Evolutionary conservation across 345 rosid species (phyloP).

Genomic region (Hypericum androsaemum): DNA sequence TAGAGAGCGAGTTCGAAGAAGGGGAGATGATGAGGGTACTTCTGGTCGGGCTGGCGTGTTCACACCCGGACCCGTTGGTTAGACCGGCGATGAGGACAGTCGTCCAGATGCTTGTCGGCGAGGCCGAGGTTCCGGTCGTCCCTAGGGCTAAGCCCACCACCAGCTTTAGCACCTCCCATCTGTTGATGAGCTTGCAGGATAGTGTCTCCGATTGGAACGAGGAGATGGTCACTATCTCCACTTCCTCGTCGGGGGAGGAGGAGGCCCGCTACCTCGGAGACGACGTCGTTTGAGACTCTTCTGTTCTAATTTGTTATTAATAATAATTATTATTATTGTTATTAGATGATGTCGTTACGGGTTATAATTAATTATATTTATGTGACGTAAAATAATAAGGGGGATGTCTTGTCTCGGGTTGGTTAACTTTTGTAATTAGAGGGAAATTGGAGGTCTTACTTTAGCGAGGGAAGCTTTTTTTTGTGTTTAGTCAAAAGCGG

Average conservation of each 20-base stretch:
- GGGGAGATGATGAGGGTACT: slow-evolving; percentile 57
- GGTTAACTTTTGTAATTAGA: no score
- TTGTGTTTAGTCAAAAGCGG: no score
- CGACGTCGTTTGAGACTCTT: slow-evolving; percentile 13
- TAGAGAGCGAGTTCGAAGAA: slow-evolving; percentile 46
- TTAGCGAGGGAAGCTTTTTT: no score
- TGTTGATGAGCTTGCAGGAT: slow-evolving; percentile 71
- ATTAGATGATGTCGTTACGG: no score
- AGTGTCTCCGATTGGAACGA: slow-evolving; percentile 80
- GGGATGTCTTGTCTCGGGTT: no score
- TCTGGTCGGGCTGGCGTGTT: slow-evolving; percentile 80
- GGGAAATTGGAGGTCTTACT: no score
- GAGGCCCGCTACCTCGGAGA: slow-evolving; percentile 32
- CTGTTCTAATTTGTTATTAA: no score
- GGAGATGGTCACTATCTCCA: slow-evolving; percentile 33
- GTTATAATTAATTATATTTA: no score
- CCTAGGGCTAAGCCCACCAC: slow-evolving; percentile 75
- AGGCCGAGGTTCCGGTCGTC: slow-evolving; percentile 70
- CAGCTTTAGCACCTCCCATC: slow-evolving; percentile 79
- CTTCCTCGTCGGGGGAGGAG: slow-evolving; percentile 58
- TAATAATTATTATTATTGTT: no score
- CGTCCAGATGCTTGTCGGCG: slow-evolving; percentile 86
- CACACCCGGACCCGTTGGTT: slow-evolving; percentile 77
- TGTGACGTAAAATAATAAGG: no score
- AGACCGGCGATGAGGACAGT: slow-evolving; percentile 80